Evolutionary conservation across 176 grass and related monocot species (phyloP), one percentile per base, ranked within the genome.

Genomic region (Carex cristatella): DNA sequence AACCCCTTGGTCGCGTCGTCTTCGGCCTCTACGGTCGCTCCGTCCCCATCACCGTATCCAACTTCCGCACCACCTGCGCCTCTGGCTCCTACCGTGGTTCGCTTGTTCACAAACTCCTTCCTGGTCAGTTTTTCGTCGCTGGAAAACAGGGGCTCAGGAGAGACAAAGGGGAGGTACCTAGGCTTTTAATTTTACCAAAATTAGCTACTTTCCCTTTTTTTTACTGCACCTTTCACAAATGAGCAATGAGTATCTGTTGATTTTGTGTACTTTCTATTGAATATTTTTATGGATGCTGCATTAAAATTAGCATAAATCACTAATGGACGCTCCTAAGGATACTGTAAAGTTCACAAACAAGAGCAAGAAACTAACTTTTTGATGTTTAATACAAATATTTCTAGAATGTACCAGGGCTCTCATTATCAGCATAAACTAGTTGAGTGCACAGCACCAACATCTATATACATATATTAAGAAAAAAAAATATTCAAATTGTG

Each of bases 1-100:
- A 93, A 68, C 91, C 91, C 81, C 83, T 98, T 65, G 95, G 95
- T 4, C 95, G 92, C 64, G 89, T 98, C 18, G 89, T 98, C 68
- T 98, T 98, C 84, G 95, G 95, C 53, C 92, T 98, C 62, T 98
- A 98, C 53, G 95, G 95, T 75, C 91, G 88, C 14, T 73, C 87
- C 32, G 87, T 93, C 71, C 95, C 95, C 5, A 44, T 91, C 65
- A 98, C 95, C 48, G 84, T 86, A 79, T 60, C 89, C 40, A 98
- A 98, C 81, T 98, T 98, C 72, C 94, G 92, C 75, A 68, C 85
- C 75, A 87, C 84, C n/a, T 98, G 92, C 83, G 86, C 84, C 51
- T 38, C 92, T 68, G 82, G 91, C 77, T 85, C 95, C 80, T 98
- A 98, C 73, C 87, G 88, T 37, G 95, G 95, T 11, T 93, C 92